Base-by-base conservation (phyloP, 176 grass and related monocot genomes). In the Carex parvula region DNA sequence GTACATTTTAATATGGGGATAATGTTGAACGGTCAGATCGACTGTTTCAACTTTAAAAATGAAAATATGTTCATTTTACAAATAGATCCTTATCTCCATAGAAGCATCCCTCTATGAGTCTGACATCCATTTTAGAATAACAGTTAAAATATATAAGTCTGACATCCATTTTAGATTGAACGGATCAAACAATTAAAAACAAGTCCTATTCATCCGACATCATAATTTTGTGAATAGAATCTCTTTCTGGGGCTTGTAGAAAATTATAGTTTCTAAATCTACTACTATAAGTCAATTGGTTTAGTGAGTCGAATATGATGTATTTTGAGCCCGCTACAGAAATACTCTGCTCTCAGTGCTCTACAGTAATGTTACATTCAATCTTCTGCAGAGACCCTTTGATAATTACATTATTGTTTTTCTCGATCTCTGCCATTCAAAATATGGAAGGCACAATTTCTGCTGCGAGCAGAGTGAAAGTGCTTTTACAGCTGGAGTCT, bases 401-500 rank as follows among this genome's bases (percentile, higher is more conserved):
- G 24, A 14, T 20, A n/a, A 50, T 50, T 50, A 2, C 46, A 10
- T 50, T 50, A 60, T 60, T 60, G 1, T 18, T n/a, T n/a, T n/a
- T n/a, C n/a, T n/a, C n/a, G n/a, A n/a, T n/a, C n/a, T n/a, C 10
- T 3, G 46, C 46, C 46, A 11, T 50, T 50, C 10, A 50, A 11
- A 50, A 2, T 12, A 12, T 50, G 46, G 46, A 71, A 71, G 18
- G 15, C 17, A 71, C 39, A 21, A 44, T 46, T 71, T 71, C 39
- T 71, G 21, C 64, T 7, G 68, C 14, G 68, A 71, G 7, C 68
- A 71, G 18, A 44, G 64, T 6, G 13, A 67, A 67, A 35, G 64
- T 32, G 29, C 62, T 37, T 71, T 71, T 71, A 71, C 68, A 71
- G 68, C 68, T 71, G 68, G 35, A 71, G 3, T 44, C 68, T 71